phyloP scores from a whole-genome alignment of 2,329 filamentous ascomycete species.

The Neocucurbitaria cava region DNA sequence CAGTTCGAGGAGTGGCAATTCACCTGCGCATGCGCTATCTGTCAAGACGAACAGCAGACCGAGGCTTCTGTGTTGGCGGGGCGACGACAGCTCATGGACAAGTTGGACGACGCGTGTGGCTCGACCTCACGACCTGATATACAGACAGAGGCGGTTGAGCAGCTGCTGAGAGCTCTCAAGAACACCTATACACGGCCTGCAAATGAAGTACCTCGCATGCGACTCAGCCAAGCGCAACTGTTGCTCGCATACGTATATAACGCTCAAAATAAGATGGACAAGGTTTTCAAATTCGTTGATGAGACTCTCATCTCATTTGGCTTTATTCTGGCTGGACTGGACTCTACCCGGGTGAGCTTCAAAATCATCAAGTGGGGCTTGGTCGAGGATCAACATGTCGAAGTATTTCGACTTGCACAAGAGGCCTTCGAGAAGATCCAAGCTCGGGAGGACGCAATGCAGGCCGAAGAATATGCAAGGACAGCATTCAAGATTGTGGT shows the following conservation, averaged over 20 bases:
- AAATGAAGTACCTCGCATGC: slow-evolving; percentile 25
- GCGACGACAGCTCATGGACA: slow-evolving; percentile 9
- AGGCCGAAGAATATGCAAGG: slow-evolving; percentile 41
- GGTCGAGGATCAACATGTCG: slow-evolving; percentile 28
- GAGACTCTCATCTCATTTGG: slow-evolving; percentile 16
- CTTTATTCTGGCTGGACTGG: slow-evolving; percentile 19
- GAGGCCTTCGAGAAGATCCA: slow-evolving; percentile 29
- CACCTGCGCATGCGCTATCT: slow-evolving; percentile 24
- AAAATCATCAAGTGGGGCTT: slow-evolving; percentile 40
- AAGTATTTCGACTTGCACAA: slow-evolving; percentile 37
- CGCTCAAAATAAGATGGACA: slow-evolving; percentile 1
- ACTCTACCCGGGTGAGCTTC: slow-evolving; percentile 14
- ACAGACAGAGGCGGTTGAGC: slow-evolving; percentile 8
- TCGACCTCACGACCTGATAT: neutral
- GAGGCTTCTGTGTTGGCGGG: neutral
- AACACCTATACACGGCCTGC: slow-evolving; percentile 25
- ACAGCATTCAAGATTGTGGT: slow-evolving; percentile 42
- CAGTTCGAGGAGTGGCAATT: slow-evolving; percentile 23
- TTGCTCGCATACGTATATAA: slow-evolving; percentile 19
- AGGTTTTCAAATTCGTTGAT: slow-evolving; percentile 8
- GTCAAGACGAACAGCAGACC: slow-evolving; percentile 16
- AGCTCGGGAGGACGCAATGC: slow-evolving; percentile 14
- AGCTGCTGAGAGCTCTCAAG: slow-evolving; percentile 18
- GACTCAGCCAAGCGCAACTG: slow-evolving; percentile 26
- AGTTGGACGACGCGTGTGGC: neutral